Conservation (phyloP, 768 basidiomycete genomes). For the Serpula lacrymans region DNA sequence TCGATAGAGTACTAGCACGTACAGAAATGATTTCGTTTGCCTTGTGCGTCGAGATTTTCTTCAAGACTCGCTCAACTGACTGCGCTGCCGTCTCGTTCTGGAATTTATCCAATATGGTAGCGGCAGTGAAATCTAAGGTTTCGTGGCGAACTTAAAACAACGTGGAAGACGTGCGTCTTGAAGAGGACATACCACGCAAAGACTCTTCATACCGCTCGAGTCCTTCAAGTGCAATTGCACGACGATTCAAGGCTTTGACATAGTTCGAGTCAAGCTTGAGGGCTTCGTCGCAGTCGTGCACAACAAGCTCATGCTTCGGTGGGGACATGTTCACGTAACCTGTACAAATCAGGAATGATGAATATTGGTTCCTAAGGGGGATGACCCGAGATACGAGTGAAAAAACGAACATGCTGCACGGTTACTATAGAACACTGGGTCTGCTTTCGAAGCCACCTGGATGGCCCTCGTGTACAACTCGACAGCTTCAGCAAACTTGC, state of each 20-base stretch:
- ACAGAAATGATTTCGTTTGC: slow-evolving; percentile 71
- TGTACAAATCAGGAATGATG: slow-evolving; percentile 27
- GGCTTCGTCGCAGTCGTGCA: slow-evolving; percentile 87
- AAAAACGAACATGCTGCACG: slow-evolving; percentile 82
- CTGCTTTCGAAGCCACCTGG: slow-evolving; percentile 67
- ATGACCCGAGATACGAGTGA: not conserved
- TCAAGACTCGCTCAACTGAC: slow-evolving; percentile 89
- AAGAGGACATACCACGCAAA: slow-evolving; percentile 58
- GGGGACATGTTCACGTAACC: slow-evolving; percentile 92
- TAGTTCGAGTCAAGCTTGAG: slow-evolving; percentile 80
- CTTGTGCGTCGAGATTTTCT: slow-evolving; percentile 70
- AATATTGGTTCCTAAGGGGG: not conserved
- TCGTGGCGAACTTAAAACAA: not conserved
- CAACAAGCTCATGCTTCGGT: slow-evolving; percentile 76
- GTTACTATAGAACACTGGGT: slow-evolving; percentile 95
- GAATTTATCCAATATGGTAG: slow-evolving; percentile 93
- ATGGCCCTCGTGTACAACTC: slow-evolving; percentile 75
- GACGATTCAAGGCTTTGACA: slow-evolving; percentile 87
- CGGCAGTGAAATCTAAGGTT: slow-evolving; percentile 85
- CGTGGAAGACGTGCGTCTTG: not conserved
- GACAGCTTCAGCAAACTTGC: slow-evolving; percentile 56
- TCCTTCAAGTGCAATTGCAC: slow-evolving; percentile 81
- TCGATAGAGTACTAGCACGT: slow-evolving; percentile 14
- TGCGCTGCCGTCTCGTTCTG: slow-evolving; percentile 73
- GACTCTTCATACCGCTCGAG: slow-evolving; percentile 74